Conservation (phyloP, 495 filamentous ascomycete genomes). For the Penicillium arizonense region DNA sequence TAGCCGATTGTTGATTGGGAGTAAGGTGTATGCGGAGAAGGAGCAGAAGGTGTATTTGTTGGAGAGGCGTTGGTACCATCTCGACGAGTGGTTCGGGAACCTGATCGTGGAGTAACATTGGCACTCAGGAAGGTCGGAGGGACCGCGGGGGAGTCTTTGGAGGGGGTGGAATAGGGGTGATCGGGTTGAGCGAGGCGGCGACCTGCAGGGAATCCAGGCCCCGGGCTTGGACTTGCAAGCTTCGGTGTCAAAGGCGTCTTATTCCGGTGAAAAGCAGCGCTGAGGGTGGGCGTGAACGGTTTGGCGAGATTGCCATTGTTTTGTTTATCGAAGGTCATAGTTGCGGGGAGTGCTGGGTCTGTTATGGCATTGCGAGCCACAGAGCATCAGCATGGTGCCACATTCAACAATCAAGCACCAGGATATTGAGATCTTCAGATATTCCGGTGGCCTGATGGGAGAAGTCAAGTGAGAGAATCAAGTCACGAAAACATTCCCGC, state of each 20-base stretch:
- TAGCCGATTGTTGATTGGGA: slow-evolving; percentile 29
- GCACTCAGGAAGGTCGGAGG: slow-evolving; percentile 56
- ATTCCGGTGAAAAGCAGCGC: slow-evolving; percentile 41
- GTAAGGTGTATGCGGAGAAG: slow-evolving; percentile 36
- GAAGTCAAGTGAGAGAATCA: slow-evolving; percentile 9
- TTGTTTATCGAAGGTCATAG: slow-evolving; percentile 57
- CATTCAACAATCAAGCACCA: slow-evolving; percentile 14
- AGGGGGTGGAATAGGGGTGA: slow-evolving; percentile 28
- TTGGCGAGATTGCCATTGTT: slow-evolving; percentile 43
- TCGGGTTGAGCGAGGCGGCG: slow-evolving; percentile 38
- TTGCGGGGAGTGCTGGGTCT: slow-evolving; percentile 28
- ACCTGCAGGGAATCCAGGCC: slow-evolving; percentile 27
- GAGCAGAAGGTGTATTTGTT: slow-evolving; percentile 46
- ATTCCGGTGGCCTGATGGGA: slow-evolving; percentile 10
- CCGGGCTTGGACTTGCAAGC: slow-evolving; percentile 39
- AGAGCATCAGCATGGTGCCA: slow-evolving; percentile 40
- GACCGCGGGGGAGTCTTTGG: slow-evolving; percentile 40
- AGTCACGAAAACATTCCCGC: slow-evolving; percentile 23
- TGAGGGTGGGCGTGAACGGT: slow-evolving; percentile 51
- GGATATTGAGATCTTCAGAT: background rate
- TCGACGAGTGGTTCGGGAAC: slow-evolving; percentile 61
- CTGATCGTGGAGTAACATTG: slow-evolving; percentile 73
- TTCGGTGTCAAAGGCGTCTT: slow-evolving; percentile 50
- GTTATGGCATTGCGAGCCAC: slow-evolving; percentile 42
- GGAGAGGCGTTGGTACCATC: slow-evolving; percentile 64